Conservation (phyloP, 1,139 yeast species). For the Insectozyma bohioensis region DNA sequence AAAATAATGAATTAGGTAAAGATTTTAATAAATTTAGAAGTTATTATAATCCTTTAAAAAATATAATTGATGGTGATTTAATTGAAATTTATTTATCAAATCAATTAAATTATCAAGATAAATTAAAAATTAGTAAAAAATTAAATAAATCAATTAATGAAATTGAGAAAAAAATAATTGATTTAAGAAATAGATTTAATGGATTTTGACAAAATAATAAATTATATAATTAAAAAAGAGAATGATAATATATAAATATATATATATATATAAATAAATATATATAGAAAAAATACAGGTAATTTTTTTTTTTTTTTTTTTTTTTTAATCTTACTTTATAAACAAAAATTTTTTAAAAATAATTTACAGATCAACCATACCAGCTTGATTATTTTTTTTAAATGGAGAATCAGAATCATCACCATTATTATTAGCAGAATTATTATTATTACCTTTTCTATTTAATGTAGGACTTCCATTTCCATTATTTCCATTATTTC, state of each 20-base stretch:
- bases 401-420: constrained; percentile 8
- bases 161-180: constrained; percentile 59
- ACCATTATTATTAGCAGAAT: too few relatives aligned
- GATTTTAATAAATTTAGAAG: constrained; percentile 71
- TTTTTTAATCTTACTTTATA: too few relatives aligned
- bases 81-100: constrained; percentile 61
- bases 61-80: constrained; percentile 85
- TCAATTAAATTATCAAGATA: constrained; percentile 35
- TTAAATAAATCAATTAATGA: constrained; percentile 60
- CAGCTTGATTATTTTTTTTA: constrained; percentile 10
- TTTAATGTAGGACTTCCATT: constrained; percentile 43
- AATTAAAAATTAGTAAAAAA: constrained; percentile 49
- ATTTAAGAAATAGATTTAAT: constrained; percentile 54
- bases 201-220: neutral
- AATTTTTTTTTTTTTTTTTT: too few relatives aligned
- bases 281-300: too few relatives aligned
- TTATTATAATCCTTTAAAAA: constrained; percentile 73
- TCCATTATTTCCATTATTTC: constrained; percentile 23
- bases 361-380: constrained; percentile 11
- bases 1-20: constrained; percentile 53
- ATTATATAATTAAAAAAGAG: constrained; percentile 1
- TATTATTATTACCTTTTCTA: constrained; percentile 21
- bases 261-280: too few relatives aligned
- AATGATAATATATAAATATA: neutral
- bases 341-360: neutral